Evolutionary conservation across 495 filamentous ascomycete species (phyloP), one percentile per base, ranked within the genome.

Genomic region (Antarctomyces pellizariae): DNA sequence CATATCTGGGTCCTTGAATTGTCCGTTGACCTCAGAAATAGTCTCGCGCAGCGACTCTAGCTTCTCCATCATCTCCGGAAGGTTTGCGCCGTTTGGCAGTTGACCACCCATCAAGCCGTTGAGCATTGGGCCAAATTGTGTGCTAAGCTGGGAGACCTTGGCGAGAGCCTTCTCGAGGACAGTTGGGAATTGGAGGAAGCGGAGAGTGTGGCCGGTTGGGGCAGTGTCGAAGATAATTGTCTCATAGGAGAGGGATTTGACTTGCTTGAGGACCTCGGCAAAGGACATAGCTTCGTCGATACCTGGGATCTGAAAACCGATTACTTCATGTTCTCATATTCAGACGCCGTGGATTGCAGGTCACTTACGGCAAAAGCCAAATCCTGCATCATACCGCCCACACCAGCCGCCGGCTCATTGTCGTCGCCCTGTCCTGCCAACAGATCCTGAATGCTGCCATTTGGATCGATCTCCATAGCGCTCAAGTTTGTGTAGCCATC

Each of bases 261-360:
- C 86, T 53, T 99, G 89, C 52, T 99, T 95, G 33, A 95, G 64
- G 25, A 95, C 86, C 53, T 95, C 86, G 41, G 86, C 86, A 43
- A 95, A 99, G 26, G 86, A 93, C 89, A 95, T 95, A 43, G 86
- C 86, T 50, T 99, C 86, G 48, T 99, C 86, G 31, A 99, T 84
- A 50, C 86, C 86, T 28, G 86, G 86, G 22, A 97, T 95, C 82
- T 93, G 39, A 14, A 28, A n/a, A n/a, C n/a, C 9, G 16, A 40
- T 45, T 7, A 43, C 38, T 20, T 8, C 18, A 14, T 9, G 13
- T 16, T 18, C 20, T 19, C 16, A 34, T n/a, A n/a, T 15, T 2
- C 8, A 16, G 2, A 15, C 2, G 10, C 3, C 20, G 3, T 7
- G 5, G 16, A 2, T 31, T 4, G n/a, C 25, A 16, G 15, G 17